Base-by-base conservation (phyloP, 129 eudicot species). In the Calendula officinalis region DNA sequence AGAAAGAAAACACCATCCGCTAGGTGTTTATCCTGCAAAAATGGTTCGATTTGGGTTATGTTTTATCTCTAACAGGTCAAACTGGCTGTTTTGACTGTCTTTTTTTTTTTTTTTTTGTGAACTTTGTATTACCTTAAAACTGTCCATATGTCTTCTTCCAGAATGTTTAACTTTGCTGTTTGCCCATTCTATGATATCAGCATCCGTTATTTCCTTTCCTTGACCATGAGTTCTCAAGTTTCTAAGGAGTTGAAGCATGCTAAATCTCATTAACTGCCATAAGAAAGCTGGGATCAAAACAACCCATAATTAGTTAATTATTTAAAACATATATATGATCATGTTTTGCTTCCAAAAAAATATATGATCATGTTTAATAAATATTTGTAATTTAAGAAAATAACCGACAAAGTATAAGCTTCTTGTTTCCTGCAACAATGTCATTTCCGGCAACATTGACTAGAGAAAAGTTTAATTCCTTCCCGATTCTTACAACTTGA, bases 221-320 rank as follows among this genome's bases (percentile, higher is more conserved):
- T 83, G 94, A 56, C 90, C 75, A 67, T 72, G 82, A 15, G 86
- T 82, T 69, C 94, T 82, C 78, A 91, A 81, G 72, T 91, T 91
- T 59, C 53, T 91, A 42, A 91, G 82, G 38, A 91, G 87, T 80
- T 82, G 84, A 71, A 91, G 88, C 94, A 91, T 84, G 63, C 66
- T 72, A 79, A 82, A 91, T 70, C 97, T 77, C 97, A 91, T 84
- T 66, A 91, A 70, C 81, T 91, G 95, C 97, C 97, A 91, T 12
- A 91, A 78, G 64, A 91, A 87, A 49, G 98, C 98, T 91, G 94
- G 65, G 59, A 22, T 1, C 30, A 22, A 22, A 22, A 27, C 30
- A 47, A 45, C 41, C 58, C 56, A 35, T 53, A 36, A 55, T 52
- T 67, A 52, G 30, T 22, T 22, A 22, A 49, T 68, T 7, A 56